Evolutionary conservation across 2,329 filamentous ascomycete genomes (phyloP).

Genomic region (Gnomoniopsis sp.): DNA sequence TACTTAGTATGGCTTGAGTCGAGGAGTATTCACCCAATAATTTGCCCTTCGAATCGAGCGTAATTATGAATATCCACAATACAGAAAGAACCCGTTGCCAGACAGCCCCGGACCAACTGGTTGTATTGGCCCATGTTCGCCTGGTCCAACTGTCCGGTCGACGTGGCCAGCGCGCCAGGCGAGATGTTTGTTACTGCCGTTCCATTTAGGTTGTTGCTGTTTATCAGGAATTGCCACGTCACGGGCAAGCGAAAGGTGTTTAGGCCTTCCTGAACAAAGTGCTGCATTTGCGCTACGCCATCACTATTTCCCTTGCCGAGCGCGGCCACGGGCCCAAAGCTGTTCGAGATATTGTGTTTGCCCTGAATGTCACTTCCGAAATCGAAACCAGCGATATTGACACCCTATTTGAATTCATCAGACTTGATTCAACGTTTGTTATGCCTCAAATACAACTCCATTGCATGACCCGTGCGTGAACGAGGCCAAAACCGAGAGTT

Average conservation of each 20-base stretch:
- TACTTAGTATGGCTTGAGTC: conserved; percentile 56
- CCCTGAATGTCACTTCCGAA: conserved; percentile 43
- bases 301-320: conserved; percentile 24
- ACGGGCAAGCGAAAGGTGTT: conserved; percentile 52
- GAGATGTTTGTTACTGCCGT: conserved; percentile 17
- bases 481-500: too few relatives aligned
- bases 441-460: not conserved
- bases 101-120: conserved; percentile 52
- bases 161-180: conserved; percentile 22
- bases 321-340: conserved; percentile 28
- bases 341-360: conserved; percentile 30
- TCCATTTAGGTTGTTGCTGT: conserved; percentile 47
- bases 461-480: not conserved
- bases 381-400: conserved; percentile 46
- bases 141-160: conserved; percentile 40
- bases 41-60: conserved; percentile 57
- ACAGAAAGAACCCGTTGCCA: conserved; percentile 54
- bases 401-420: conserved; percentile 21
- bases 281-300: conserved; percentile 52
- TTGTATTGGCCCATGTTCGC: conserved; percentile 51
- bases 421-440: not conserved
- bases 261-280: conserved; percentile 52
- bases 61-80: conserved; percentile 60
- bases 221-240: conserved; percentile 58
- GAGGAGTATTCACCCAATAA: conserved; percentile 60